Percentiles rank a stretch among this genome's conserved stretches.
Evolutionary conservation across 2,329 filamentous ascomycete genomes (phyloP).

Genomic region (Fusarium devonianum): DNA sequence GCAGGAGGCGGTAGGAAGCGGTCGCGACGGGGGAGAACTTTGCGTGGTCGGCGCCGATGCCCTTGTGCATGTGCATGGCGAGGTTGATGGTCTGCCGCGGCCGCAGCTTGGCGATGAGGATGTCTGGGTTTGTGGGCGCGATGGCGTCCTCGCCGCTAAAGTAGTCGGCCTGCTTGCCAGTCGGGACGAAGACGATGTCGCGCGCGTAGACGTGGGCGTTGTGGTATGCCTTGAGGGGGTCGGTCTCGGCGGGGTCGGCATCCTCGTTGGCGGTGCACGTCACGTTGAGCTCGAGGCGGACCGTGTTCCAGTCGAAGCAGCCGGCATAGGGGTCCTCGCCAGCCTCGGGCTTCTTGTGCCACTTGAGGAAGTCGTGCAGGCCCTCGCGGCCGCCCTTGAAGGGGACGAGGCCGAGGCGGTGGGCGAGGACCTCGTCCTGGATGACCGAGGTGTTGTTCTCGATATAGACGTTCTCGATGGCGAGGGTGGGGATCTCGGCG

Average conservation of each 20-base stretch:
- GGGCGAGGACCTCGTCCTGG: conserved; percentile 94
- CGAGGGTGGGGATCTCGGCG: conserved; percentile 90
- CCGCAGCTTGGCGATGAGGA: conserved; percentile 91
- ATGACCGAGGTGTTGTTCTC: conserved; percentile 98
- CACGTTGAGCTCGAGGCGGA: conserved; percentile 78
- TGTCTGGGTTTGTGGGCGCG: conserved; percentile 84
- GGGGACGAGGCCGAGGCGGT: conserved; percentile 88
- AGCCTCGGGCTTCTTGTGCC: conserved; percentile 74
- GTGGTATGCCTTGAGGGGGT: conserved; percentile 84
- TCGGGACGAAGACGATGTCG: conserved; percentile 78
- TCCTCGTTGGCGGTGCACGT: conserved; percentile 81
- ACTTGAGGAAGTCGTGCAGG: conserved; percentile 78
- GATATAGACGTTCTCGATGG: conserved; percentile 92
- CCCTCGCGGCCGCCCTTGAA: conserved; percentile 81
- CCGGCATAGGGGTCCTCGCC: conserved; percentile 68
- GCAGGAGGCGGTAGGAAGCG: conserved; percentile 89
- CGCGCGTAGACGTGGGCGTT: conserved; percentile 84
- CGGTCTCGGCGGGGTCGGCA: conserved; percentile 74
- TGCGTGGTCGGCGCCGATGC: conserved; percentile 90
- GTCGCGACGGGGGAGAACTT: conserved; percentile 98
- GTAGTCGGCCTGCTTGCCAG: conserved; percentile 73
- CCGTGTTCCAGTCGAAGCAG: conserved; percentile 83
- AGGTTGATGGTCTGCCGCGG: conserved; percentile 88
- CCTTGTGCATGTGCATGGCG: conserved; percentile 93
- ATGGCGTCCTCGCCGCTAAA: conserved; percentile 76